Percentiles rank a stretch among this genome's conserved stretches.
Conservation (phyloP, 2,329 filamentous ascomycete genomes). For the Fusarium proliferatum region DNA sequence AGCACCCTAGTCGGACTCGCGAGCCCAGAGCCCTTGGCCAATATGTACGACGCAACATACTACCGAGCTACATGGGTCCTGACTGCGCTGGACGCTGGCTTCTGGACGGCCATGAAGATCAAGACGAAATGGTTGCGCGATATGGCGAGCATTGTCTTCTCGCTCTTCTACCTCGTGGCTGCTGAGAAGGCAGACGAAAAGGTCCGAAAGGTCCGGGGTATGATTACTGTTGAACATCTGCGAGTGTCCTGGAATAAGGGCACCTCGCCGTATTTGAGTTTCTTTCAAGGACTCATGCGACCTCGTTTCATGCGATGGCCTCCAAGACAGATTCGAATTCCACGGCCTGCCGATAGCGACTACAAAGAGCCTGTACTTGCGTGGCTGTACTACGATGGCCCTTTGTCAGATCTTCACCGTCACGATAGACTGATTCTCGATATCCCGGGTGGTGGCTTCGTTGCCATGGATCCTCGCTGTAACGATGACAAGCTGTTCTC, state of each 20-base stretch:
- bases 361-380: constrained; percentile 85
- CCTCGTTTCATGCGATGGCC: constrained; percentile 84
- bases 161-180: constrained; percentile 89
- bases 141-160: constrained; percentile 84
- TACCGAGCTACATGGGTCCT: constrained; percentile 97
- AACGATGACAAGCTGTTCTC: constrained; percentile 94
- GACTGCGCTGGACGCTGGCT: constrained; percentile 93
- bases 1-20: constrained; percentile 91
- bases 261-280: constrained; percentile 84
- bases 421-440: constrained; percentile 86
- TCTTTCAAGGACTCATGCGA: constrained; percentile 77
- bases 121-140: constrained; percentile 82
- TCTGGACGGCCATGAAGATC: constrained; percentile 98
- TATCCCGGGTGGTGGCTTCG: constrained; percentile 93
- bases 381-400: constrained; percentile 96
- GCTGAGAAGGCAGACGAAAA: constrained; percentile 97
- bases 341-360: constrained; percentile 80
- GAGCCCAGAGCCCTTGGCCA: constrained; percentile 91
- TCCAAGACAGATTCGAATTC: constrained; percentile 85
- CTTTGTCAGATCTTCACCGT: constrained; percentile 78
- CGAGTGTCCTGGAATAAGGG: constrained; percentile 96
- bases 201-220: constrained; percentile 87
- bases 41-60: constrained; percentile 91
- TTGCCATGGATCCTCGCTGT: constrained; percentile 94
- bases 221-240: constrained; percentile 89